phyloP scores from a whole-genome alignment of 352 stramenopile species.

The Pythium plurisporium region DNA sequence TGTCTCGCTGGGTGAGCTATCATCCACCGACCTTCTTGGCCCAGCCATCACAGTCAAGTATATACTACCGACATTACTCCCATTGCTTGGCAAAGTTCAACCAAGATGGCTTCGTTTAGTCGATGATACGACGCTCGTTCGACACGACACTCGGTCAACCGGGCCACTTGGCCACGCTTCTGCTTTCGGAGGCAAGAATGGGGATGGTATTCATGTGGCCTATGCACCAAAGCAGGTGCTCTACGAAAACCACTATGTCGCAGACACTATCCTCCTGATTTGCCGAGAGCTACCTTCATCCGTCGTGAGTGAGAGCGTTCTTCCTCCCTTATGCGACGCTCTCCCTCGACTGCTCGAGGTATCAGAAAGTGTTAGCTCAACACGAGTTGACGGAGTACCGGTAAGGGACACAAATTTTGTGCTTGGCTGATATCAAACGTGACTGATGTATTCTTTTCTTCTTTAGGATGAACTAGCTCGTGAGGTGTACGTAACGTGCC shows the following conservation, averaged over 20 bases:
- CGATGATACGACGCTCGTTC: slow-evolving; percentile 33
- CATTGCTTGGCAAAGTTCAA: slow-evolving; percentile 46
- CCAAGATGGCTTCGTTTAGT: slow-evolving; percentile 55
- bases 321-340: slow-evolving; percentile 29
- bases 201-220: slow-evolving; percentile 55
- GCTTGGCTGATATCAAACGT: no score
- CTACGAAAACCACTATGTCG: slow-evolving; percentile 64
- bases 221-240: slow-evolving; percentile 54
- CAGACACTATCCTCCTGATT: slow-evolving; percentile 56
- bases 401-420: no score
- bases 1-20: slow-evolving; percentile 45
- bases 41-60: slow-evolving; percentile 59
- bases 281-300: slow-evolving; percentile 56
- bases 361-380: slow-evolving; percentile 58
- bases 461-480: slow-evolving; percentile 64
- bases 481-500: slow-evolving; percentile 69
- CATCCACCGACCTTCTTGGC: slow-evolving; percentile 47
- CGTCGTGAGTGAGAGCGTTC: slow-evolving; percentile 36
- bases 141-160: slow-evolving; percentile 18
- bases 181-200: slow-evolving; percentile 25
- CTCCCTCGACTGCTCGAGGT: slow-evolving; percentile 52
- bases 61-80: slow-evolving; percentile 48
- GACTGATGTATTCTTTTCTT: no score
- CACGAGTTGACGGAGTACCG: slow-evolving; percentile 62
- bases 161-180: slow-evolving; percentile 16